Evolutionary conservation across 768 basidiomycete species (phyloP).

Genomic region (Auriscalpium orientale): DNA sequence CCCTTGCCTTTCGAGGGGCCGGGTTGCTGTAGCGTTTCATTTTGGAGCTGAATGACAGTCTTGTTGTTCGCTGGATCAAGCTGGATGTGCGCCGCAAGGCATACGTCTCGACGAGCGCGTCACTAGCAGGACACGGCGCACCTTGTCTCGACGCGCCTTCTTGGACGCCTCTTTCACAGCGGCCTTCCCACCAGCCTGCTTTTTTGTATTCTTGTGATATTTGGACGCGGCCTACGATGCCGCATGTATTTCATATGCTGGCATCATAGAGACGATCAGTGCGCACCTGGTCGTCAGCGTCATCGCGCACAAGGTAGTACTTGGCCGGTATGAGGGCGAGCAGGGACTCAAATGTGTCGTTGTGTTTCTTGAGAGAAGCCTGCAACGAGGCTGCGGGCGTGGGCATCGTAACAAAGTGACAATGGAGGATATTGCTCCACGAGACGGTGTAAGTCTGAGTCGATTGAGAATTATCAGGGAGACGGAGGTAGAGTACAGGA

Average conservation of each 20-base stretch:
- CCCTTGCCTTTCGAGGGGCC: slow-evolving; percentile 27
- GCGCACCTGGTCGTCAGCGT: slow-evolving; percentile 57
- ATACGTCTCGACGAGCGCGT: background rate
- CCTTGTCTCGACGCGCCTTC: slow-evolving; percentile 85
- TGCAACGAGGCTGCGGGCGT: slow-evolving; percentile 43
- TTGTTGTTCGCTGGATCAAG: slow-evolving; percentile 91
- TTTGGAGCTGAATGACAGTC: slow-evolving; percentile 50
- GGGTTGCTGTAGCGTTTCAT: slow-evolving; percentile 8
- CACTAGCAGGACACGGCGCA: slow-evolving; percentile 20
- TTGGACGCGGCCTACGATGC: slow-evolving; percentile 48
- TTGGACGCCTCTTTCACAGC: slow-evolving; percentile 83
- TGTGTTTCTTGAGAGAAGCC: slow-evolving; percentile 73
- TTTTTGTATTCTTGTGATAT: slow-evolving; percentile 85
- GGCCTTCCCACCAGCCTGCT: slow-evolving; percentile 68
- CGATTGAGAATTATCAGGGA: too few relatives aligned
- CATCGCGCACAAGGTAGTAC: slow-evolving; percentile 73
- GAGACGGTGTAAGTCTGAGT: too few relatives aligned
- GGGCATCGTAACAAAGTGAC: slow-evolving; percentile 28
- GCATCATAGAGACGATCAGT: background rate
- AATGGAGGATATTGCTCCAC: too few relatives aligned
- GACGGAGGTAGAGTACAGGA: too few relatives aligned
- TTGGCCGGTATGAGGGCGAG: slow-evolving; percentile 83
- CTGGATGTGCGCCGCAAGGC: slow-evolving; percentile 31
- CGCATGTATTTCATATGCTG: background rate
- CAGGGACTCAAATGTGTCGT: slow-evolving; percentile 77